Base-by-base conservation (phyloP, 129 eudicot genomes). In the Cynara cardunculus region DNA sequence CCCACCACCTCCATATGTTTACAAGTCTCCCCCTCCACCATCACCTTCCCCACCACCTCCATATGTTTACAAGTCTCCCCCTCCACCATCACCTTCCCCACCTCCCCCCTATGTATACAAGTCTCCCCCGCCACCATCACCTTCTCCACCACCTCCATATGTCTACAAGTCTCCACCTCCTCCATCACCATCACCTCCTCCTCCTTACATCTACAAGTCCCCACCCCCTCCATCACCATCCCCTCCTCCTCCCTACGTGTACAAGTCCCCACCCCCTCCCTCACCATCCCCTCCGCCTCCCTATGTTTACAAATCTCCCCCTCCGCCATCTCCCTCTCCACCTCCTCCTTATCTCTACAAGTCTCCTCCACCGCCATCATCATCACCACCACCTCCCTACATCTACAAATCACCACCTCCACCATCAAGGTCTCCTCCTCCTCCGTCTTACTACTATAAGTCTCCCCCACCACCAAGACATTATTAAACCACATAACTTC, bases 121-220 rank as follows among this genome's bases (percentile, higher is more conserved):
- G 16, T 34, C 56, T 49, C 77, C 77, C 21, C 83, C 64, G 30
- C 72, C 59, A 5, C 56, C 11, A 24, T 34, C 71, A 30, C 72
- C 32, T 25, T 24, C 71, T 3, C 39, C 76, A 1, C 72, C 72
- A 24, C 78, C 72, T 24, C 62, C 77, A 0, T 72, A 80, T 61
- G 62, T 22, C 44, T 80, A 80, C 5, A 81, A 75, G 79, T 81
- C 80, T 66, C 80, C 80, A 6, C 80, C 74, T 1, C 83, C 79
- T 0, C 82, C 86, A 11, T 64, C 76, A 9, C 76, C 27, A 0
- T 37, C 72, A 0, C 56, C 77, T 3, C 81, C 85, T 0, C 86
- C 78, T 12, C 80, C 78, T 0, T 83, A 83, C 0, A 1, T 10
- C 0, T 69, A 82, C 32, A 76, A 31, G 11, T 81, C 80, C 0